Evolutionary conservation across 1,139 yeast genomes (phyloP).

Genomic region (Magnusiomyces sp.): DNA sequence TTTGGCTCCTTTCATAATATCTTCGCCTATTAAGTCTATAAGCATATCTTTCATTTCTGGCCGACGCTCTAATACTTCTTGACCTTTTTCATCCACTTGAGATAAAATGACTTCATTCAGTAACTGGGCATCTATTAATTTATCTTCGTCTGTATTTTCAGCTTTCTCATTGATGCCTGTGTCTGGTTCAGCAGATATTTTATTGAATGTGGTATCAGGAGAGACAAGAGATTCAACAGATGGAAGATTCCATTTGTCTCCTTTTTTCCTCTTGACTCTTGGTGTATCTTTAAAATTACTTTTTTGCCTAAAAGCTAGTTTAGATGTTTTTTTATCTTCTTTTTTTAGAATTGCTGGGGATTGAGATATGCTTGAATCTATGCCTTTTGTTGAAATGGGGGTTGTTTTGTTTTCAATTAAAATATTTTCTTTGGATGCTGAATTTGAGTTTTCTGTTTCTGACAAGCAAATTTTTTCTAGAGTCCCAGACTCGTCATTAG

Average conservation of each 20-base stretch:
- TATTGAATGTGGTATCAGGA: not conserved
- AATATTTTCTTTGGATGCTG: too few relatives aligned
- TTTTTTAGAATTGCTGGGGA: too few relatives aligned
- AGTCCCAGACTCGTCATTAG: too few relatives aligned
- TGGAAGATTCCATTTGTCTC: conserved; percentile 1
- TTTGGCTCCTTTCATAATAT: not conserved
- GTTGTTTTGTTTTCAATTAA: too few relatives aligned
- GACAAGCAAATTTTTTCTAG: too few relatives aligned
- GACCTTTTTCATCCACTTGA: conserved; percentile 11
- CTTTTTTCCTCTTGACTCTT: not conserved
- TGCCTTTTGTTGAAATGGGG: too few relatives aligned
- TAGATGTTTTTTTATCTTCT: too few relatives aligned
- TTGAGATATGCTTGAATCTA: too few relatives aligned
- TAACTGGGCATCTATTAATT: not conserved
- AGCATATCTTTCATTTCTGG: conserved; percentile 10
- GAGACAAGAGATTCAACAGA: not conserved
- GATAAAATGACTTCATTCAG: not conserved
- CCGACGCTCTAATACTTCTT: conserved; percentile 7
- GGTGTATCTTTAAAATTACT: too few relatives aligned
- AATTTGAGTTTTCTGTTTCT: too few relatives aligned
- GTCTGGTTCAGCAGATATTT: not conserved
- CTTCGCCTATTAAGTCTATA: conserved; percentile 1
- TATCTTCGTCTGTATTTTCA: not conserved
- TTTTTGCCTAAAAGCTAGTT: too few relatives aligned
- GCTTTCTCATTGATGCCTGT: not conserved